Percentiles rank a stretch among this genome's conserved stretches.
These are phyloP conservation scores for Carex cristatella DNA, from an alignment of 176 grass and related monocot genomes.

Conservation along the genomic window DNA sequence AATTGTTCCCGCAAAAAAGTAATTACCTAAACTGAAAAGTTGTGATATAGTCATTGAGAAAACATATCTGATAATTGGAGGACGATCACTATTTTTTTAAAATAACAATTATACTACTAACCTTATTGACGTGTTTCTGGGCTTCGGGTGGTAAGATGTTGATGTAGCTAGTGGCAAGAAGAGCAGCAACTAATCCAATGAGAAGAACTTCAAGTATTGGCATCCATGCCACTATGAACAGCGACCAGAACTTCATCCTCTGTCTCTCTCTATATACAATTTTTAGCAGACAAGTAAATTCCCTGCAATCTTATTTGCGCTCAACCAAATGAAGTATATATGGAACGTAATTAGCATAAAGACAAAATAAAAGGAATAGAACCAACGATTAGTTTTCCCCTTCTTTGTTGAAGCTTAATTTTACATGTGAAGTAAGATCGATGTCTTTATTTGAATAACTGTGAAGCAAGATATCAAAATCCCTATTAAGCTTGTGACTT, in stretches of 20 bases:
- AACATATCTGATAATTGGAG: not conserved
- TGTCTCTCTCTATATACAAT: not conserved
- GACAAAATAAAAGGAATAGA: not conserved
- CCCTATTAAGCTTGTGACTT: not conserved
- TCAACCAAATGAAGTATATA: not conserved
- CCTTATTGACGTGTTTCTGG: slow-evolving; percentile 46
- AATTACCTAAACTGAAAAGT: not conserved
- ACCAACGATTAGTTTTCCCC: not conserved
- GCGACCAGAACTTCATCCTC: slow-evolving; percentile 39
- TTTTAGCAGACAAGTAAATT: not conserved
- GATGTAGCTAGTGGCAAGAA: slow-evolving; percentile 25
- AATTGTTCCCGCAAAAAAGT: not conserved
- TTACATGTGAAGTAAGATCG: not conserved
- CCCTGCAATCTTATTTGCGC: not conserved
- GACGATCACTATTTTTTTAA: not conserved
- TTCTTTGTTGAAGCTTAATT: not conserved
- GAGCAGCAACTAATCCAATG: slow-evolving; percentile 32
- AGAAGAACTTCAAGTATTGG: slow-evolving; percentile 48
- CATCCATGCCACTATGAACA: slow-evolving; percentile 38
- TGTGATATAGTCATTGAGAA: not conserved
- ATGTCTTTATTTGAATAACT: no score
- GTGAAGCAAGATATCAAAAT: not conserved
- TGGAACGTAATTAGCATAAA: not conserved
- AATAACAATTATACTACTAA: not conserved
- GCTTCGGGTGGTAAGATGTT: slow-evolving; percentile 32